Evolutionary conservation across 768 basidiomycete species (phyloP).

Genomic region (Leccinum boreale): DNA sequence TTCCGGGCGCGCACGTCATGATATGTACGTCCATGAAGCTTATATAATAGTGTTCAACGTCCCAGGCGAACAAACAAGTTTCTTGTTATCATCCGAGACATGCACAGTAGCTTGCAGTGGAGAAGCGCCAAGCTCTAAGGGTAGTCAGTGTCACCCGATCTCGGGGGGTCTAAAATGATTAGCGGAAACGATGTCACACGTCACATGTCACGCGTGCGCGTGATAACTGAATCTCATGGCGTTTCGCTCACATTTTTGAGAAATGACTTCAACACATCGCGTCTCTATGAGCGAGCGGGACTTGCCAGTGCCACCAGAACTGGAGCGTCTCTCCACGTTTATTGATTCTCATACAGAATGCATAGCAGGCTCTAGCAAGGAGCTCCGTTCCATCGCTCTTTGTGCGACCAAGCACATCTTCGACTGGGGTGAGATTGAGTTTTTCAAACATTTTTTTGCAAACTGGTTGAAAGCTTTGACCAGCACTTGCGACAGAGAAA

Average conservation of each 20-base stretch:
- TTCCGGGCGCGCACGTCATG: neutral
- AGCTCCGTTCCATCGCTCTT: constrained; percentile 56
- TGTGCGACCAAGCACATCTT: constrained; percentile 73
- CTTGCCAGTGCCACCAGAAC: constrained; percentile 35
- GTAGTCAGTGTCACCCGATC: neutral
- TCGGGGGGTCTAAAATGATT: neutral
- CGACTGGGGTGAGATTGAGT: constrained; percentile 57
- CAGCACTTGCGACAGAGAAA: constrained; percentile 68
- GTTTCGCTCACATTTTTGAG: neutral
- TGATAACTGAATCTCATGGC: neutral
- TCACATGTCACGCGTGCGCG: neutral
- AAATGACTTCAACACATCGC: neutral
- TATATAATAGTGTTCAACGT: neutral
- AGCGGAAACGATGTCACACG: neutral
- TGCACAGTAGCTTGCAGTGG: neutral
- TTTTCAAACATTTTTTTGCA: constrained; percentile 3
- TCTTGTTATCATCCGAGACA: neutral
- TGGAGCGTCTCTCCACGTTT: constrained; percentile 50
- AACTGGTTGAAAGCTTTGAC: neutral
- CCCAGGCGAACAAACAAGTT: neutral
- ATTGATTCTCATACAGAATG: constrained; percentile 53
- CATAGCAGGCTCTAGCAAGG: constrained; percentile 51
- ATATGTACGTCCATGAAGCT: neutral
- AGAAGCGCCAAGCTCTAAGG: neutral
- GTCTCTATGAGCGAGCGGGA: constrained; percentile 19